phyloP scores from a whole-genome alignment of 2,329 filamentous ascomycete species.

The Fusarium circinatum region DNA sequence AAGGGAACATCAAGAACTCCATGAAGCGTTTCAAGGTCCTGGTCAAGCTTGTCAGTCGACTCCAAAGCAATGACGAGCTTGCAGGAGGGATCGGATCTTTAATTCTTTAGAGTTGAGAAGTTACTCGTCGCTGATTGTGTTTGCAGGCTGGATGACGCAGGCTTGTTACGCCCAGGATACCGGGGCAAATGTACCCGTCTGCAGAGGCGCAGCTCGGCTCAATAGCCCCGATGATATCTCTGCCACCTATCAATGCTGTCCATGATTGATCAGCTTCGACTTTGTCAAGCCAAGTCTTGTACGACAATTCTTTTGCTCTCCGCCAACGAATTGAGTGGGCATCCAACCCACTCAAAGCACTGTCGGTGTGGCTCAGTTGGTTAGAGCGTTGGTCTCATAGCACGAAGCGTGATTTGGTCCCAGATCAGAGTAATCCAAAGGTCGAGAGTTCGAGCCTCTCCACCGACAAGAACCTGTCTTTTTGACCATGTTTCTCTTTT shows the following conservation, averaged over 20 bases:
- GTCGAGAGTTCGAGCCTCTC: conserved; percentile 8
- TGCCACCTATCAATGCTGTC: not conserved
- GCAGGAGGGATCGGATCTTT: no score
- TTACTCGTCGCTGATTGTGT: not conserved
- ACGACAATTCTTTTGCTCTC: not conserved
- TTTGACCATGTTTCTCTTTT: not conserved
- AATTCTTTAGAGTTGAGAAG: not conserved
- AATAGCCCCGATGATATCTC: not conserved
- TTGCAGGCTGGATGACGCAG: not conserved
- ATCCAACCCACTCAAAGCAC: not conserved
- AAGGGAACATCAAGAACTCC: not conserved
- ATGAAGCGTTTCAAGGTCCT: not conserved
- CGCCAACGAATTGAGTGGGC: not conserved
- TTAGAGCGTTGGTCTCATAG: conserved; percentile 11
- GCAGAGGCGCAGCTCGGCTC: no score
- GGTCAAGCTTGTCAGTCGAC: not conserved
- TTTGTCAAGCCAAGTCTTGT: not conserved
- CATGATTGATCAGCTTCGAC: not conserved
- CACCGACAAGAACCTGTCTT: not conserved
- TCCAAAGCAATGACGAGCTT: not conserved
- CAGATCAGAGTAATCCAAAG: conserved; percentile 4
- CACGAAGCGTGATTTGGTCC: not conserved
- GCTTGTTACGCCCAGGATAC: not conserved
- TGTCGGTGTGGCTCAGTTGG: conserved; percentile 9
- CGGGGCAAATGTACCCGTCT: not conserved